Conservation (phyloP, 805 yeast species). For the Kluyveromyces nonfermentans region DNA sequence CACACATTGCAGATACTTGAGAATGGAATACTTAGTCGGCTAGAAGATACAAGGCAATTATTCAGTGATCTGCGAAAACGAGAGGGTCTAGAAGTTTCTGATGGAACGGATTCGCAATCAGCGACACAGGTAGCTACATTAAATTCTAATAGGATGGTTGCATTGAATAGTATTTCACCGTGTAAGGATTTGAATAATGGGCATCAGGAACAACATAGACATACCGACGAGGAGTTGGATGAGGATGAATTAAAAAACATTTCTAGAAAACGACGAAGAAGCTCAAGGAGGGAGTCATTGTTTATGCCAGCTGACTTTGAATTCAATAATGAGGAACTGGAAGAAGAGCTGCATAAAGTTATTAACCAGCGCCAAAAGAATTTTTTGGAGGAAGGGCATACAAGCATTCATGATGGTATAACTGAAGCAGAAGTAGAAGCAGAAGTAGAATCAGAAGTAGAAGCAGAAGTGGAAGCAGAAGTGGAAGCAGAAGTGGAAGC, state of each 20-base stretch:
- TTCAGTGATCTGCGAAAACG: conserved; percentile 33
- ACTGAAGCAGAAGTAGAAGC: not conserved
- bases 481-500: not conserved
- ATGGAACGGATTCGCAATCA: not conserved
- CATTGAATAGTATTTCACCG: not conserved
- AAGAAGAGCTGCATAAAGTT: conserved; percentile 9
- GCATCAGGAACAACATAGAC: conserved; percentile 4
- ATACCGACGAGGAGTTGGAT: not conserved
- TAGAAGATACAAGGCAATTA: conserved; percentile 37
- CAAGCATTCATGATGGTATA: no score
- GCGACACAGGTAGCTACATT: not conserved
- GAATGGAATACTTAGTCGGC: conserved; percentile 31
- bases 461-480: not conserved
- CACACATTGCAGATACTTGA: conserved; percentile 35
- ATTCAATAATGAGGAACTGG: conserved; percentile 16
- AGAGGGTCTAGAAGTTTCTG: conserved; percentile 29
- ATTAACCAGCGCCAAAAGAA: not conserved
- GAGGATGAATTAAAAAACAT: conserved; percentile 11
- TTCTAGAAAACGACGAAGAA: conserved; percentile 29
- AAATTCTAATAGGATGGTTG: not conserved
- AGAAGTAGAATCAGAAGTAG: not conserved
- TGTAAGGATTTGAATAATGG: conserved; percentile 8
- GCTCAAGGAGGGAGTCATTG: conserved; percentile 34
- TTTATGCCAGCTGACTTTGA: conserved; percentile 29
- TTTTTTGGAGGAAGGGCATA: not conserved